Percentiles rank a stretch among this genome's conserved stretches.
Conservation (phyloP, 73 alveolate species). For the Tetrahymena borealis region DNA sequence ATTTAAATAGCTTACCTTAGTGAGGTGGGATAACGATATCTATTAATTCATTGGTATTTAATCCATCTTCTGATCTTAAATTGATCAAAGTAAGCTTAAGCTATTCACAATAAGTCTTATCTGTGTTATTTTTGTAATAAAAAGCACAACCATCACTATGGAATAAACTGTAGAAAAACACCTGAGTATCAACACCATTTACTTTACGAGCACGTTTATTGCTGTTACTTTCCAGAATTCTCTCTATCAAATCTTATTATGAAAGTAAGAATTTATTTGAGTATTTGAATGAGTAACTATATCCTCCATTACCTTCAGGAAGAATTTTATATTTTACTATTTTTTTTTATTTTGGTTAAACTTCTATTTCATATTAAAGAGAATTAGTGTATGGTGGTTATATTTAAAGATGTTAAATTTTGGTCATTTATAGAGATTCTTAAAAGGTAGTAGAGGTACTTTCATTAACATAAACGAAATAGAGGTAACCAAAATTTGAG, state of each 20-base stretch:
- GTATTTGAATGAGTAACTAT: background rate
- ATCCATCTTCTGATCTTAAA: background rate
- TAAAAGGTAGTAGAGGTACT: background rate
- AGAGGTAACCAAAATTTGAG: slow-evolving; percentile 9
- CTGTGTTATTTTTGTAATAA: background rate
- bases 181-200: background rate
- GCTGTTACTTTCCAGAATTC: background rate
- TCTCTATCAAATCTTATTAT: background rate
- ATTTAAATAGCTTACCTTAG: background rate
- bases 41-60: background rate
- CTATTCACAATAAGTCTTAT: background rate
- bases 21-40: background rate
- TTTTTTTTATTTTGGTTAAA: background rate
- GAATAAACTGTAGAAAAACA: background rate
- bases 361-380: background rate
- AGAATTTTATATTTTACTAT: slow-evolving; percentile 23
- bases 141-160: background rate
- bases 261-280: background rate
- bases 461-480: slow-evolving; percentile 22
- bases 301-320: slow-evolving; percentile 15
- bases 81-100: background rate
- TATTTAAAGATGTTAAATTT: background rate
- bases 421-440: slow-evolving; percentile 5
- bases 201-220: background rate
- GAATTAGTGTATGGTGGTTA: slow-evolving; percentile 8